A percentile compares a stretch with the other conserved stretches of the same genome.
These are phyloP conservation scores for Sugiyamaella valdiviana DNA, from an alignment of 805 yeast species.

Conservation along the genomic window DNA sequence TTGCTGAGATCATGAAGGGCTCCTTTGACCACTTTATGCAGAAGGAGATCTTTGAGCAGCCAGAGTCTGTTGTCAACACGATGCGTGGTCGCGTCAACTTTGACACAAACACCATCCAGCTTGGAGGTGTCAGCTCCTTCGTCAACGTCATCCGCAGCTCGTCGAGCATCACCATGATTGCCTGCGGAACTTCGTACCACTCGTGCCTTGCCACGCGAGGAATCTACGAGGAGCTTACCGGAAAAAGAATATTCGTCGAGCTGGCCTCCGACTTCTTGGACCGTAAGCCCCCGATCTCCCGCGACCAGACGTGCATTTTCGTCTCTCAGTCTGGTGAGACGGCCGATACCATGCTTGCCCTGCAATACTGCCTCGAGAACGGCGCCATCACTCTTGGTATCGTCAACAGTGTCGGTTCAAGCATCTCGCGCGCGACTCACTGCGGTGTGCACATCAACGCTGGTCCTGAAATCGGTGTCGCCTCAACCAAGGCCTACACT, in stretches of 20 bases:
- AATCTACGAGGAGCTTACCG: constrained; percentile 92
- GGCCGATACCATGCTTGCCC: constrained; percentile 92
- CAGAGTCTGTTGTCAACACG: constrained; percentile 95
- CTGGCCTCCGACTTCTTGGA: constrained; percentile 93
- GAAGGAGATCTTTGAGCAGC: constrained; percentile 97
- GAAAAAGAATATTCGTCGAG: constrained; percentile 88
- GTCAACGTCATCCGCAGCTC: constrained; percentile 87
- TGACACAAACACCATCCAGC: constrained; percentile 62
- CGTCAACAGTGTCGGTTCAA: constrained; percentile 95
- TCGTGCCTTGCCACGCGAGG: constrained; percentile 97
- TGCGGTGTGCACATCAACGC: constrained; percentile 99
- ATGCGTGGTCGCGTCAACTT: constrained; percentile 99
- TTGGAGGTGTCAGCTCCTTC: constrained; percentile 86
- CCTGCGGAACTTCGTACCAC: constrained; percentile 98
- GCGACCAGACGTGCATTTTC: constrained; percentile 96
- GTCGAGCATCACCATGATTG: constrained; percentile 94
- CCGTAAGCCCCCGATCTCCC: constrained; percentile 91
- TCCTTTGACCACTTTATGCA: constrained; percentile 95
- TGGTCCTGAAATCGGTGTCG: constrained; percentile 99
- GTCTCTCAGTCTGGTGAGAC: constrained; percentile 99
- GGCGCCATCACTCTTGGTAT: constrained; percentile 98
- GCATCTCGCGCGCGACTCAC: constrained; percentile 92
- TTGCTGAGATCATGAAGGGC: constrained; percentile 98
- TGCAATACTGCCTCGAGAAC: constrained; percentile 91
- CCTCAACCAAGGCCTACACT: constrained; percentile 97